These are phyloP conservation scores for Dalbergia cochinchinensis DNA, from an alignment of 306 rosid genomes.

Conservation along the genomic window DNA sequence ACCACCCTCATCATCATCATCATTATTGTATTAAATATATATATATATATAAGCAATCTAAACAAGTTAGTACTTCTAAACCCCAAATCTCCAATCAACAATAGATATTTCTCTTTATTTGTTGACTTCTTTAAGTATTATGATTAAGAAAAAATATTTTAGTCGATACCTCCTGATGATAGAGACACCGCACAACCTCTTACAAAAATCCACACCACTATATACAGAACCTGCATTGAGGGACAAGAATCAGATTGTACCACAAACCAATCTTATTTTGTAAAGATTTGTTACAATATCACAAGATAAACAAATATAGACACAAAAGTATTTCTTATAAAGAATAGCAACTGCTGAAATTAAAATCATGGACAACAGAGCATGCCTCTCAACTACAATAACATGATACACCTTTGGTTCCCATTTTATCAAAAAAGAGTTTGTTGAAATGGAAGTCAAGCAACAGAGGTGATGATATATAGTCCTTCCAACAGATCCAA, in stretches of 20 bases:
- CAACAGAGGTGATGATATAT: background rate
- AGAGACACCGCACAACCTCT: conserved; percentile 97
- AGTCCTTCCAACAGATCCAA: conserved; percentile 29
- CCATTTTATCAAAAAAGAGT: conserved; percentile 5
- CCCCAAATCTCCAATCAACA: background rate
- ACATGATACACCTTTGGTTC: conserved; percentile 31
- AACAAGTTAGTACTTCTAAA: conserved; percentile 22
- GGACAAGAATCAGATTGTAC: conserved; percentile 34
- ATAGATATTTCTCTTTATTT: conserved; percentile 15
- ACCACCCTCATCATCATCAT: no score
- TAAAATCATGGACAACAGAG: conserved; percentile 30
- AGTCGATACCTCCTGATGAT: conserved; percentile 83
- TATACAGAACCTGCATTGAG: conserved; percentile 80
- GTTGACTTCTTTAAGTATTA: background rate
- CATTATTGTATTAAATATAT: no score
- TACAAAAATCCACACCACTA: conserved; percentile 95
- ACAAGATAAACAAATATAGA: background rate
- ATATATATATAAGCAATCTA: background rate
- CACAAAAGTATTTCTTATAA: background rate
- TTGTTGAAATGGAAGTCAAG: conserved; percentile 13
- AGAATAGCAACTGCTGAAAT: conserved; percentile 14
- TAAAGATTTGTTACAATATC: background rate
- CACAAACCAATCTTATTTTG: conserved; percentile 1
- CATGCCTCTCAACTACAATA: conserved; percentile 20
- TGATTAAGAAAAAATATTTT: no score